Percentiles rank a stretch among this genome's conserved stretches.
phyloP scores from a whole-genome alignment of 2,329 filamentous ascomycete species.

The Monosporascus sp. region DNA sequence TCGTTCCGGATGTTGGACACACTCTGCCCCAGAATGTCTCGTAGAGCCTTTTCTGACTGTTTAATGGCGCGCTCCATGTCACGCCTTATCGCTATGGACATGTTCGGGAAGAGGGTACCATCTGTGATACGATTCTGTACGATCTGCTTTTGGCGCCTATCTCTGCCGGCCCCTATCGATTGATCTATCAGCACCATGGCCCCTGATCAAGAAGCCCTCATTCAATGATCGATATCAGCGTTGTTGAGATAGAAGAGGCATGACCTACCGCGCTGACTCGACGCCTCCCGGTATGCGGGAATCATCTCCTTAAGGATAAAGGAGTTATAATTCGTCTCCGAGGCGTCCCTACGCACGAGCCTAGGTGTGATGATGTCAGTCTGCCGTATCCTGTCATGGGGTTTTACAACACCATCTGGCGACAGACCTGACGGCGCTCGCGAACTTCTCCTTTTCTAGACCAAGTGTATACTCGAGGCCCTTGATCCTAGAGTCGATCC shows the following conservation, averaged over 20 bases:
- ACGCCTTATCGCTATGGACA: neutral
- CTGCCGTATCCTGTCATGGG: neutral
- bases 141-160: neutral
- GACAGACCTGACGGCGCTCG: constrained; percentile 10
- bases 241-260: too few species aligned
- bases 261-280: neutral
- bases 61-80: neutral
- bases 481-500: neutral
- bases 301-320: neutral
- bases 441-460: constrained; percentile 8
- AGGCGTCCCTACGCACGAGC: neutral
- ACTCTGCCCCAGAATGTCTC: neutral
- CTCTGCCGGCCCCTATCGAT: neutral
- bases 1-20: neutral
- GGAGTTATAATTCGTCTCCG: constrained; percentile 1
- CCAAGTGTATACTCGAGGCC: constrained; percentile 5
- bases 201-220: too few species aligned
- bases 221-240: too few species aligned
- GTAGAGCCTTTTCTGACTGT: neutral
- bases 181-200: too few species aligned
- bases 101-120: neutral
- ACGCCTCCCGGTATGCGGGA: neutral
- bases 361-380: neutral
- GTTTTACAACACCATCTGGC: neutral
- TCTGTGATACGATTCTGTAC: constrained; percentile 1